Base-by-base conservation (phyloP, 805 yeast species). In the Isabelozyma rhagii region DNA sequence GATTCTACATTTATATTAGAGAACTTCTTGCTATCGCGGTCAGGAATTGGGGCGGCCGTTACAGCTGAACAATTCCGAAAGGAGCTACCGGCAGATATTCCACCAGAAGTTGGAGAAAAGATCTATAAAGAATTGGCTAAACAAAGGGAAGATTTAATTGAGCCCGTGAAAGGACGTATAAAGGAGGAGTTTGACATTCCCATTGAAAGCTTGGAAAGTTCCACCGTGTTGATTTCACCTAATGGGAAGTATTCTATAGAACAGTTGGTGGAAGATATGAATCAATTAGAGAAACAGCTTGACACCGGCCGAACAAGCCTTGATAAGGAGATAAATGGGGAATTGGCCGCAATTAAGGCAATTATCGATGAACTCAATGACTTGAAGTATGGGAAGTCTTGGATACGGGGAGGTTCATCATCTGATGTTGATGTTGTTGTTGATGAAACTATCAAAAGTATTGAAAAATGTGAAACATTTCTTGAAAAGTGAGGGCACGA, bases 301-400 rank as follows among this genome's bases (percentile, higher is more conserved):
- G 66, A 57, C 4, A 43, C 52, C 0, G 72, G 70, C 34, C 47
- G 57, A 4, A 39, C 47, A 3, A 29, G 43, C 5, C 34, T 64
- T 1, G 63, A 69, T 44, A 34, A 29, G 5, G 38, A 56, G 17
- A 45, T 59, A 4, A 50, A 47, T 4, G 18, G 39, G 9, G 56
- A 53, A 43, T 45, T 64, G 15, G 41, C 45, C 3, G 57, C 61
- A 9, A 49, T 66, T 11, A 31, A 49, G 4, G 39, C 34, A 5
- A 31, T 53, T 9, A 60, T 71, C 2, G 63, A 62, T 18, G 53
- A 55, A 9, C 51, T 70, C 39, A 61, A 61, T 47, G 73, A 67
- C 31, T 47, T 71, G 27, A 49, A 61, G 49, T 58, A 59, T 53
- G 59, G 67, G 0, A 52, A 57, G 17, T 51, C 48, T 54, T 36